Evolutionary conservation across 805 yeast genomes (phyloP).

Genomic region (Tetrapisispora taiwanensis): DNA sequence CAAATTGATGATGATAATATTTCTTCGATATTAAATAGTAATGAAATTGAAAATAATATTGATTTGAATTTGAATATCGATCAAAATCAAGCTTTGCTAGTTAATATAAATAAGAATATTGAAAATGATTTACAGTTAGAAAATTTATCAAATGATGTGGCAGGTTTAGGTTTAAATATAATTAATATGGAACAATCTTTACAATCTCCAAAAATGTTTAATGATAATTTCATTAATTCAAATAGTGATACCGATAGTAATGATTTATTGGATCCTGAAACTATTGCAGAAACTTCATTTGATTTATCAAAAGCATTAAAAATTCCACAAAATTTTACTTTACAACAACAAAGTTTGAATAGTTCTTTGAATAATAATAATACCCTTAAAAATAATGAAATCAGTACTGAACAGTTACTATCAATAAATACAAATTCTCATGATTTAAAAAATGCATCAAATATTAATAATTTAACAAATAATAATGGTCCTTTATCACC

Average conservation of each 20-base stretch:
- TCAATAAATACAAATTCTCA: neutral
- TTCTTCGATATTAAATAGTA: neutral
- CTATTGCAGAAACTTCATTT: constrained; percentile 13
- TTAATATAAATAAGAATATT: neutral
- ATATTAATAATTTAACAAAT: neutral
- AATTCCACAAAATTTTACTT: constrained; percentile 7
- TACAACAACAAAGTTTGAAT: neutral
- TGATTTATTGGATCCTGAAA: constrained; percentile 3
- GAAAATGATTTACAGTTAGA: neutral
- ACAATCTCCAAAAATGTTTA: neutral
- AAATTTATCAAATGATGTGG: neutral
- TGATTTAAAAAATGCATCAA: neutral
- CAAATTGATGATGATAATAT: neutral
- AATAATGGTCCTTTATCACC: constrained; percentile 3
- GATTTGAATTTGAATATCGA: neutral
- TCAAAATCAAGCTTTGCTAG: neutral
- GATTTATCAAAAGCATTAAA: constrained; percentile 26
- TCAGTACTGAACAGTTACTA: neutral
- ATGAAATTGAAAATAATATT: neutral
- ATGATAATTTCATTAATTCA: neutral
- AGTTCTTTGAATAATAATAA: constrained; percentile 1
- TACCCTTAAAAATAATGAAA: constrained; percentile 1
- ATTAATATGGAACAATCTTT: neutral
- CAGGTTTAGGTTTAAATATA: neutral
- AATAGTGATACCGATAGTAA: neutral